Evolutionary conservation across 2,329 filamentous ascomycete genomes (phyloP).

Genomic region (Cladophialophora exuberans): DNA sequence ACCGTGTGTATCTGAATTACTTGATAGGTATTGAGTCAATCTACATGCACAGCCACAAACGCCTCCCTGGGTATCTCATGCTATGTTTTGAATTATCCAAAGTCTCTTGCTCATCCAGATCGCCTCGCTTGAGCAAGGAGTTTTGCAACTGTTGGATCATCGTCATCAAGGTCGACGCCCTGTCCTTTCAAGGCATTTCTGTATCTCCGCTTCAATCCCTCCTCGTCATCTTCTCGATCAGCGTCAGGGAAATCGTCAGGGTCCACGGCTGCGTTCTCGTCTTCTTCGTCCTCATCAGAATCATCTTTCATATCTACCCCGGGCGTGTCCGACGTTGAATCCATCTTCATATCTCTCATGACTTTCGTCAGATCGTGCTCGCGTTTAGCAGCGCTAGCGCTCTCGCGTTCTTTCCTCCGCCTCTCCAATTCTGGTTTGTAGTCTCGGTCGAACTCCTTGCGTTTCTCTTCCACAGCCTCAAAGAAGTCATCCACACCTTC

Average conservation of each 20-base stretch:
- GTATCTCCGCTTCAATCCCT: slow-evolving; percentile 75
- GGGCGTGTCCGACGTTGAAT: slow-evolving; percentile 31
- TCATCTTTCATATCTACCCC: slow-evolving; percentile 53
- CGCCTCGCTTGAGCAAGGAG: slow-evolving; percentile 27
- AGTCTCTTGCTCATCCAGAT: slow-evolving; percentile 8
- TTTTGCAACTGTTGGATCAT: slow-evolving; percentile 55
- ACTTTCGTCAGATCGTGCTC: slow-evolving; percentile 86
- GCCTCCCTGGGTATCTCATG: slow-evolving; percentile 31
- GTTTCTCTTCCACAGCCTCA: slow-evolving; percentile 81
- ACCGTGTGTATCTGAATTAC: too few relatives aligned
- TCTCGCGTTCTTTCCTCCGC: slow-evolving; percentile 73
- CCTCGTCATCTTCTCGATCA: slow-evolving; percentile 63
- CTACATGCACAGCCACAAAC: slow-evolving; percentile 15
- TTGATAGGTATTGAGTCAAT: too few relatives aligned
- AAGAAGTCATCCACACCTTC: slow-evolving; percentile 94
- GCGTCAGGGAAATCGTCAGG: slow-evolving; percentile 55
- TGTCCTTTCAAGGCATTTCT: slow-evolving; percentile 71
- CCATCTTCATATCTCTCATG: slow-evolving; percentile 87
- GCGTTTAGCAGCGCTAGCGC: slow-evolving; percentile 70
- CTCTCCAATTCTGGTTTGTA: slow-evolving; percentile 91
- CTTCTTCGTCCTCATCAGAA: slow-evolving; percentile 51
- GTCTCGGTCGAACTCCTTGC: slow-evolving; percentile 82
- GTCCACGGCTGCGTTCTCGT: slow-evolving; percentile 41
- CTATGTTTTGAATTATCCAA: slow-evolving; percentile 4
- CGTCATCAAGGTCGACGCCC: slow-evolving; percentile 42